Evolutionary conservation across 495 filamentous ascomycete genomes (phyloP).

Genomic region (Aspergillus hancockii): DNA sequence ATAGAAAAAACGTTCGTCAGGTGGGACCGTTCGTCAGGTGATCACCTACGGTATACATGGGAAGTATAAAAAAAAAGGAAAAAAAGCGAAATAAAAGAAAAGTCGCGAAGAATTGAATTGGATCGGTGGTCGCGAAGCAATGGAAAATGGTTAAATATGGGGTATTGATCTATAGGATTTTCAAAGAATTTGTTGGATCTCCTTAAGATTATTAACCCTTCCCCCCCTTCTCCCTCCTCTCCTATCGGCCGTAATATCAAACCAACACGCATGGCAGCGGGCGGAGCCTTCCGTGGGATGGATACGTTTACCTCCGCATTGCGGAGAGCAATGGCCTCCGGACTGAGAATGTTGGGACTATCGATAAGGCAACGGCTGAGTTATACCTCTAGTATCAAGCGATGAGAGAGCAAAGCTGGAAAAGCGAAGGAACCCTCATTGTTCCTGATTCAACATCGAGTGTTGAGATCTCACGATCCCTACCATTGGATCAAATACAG

Average conservation of each 20-base stretch:
- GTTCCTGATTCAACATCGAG: no score
- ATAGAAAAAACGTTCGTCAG: no score
- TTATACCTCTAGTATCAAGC: no score
- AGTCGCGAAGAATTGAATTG: not conserved
- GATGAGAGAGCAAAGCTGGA: no score
- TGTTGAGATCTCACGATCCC: no score
- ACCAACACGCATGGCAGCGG: constrained; percentile 12
- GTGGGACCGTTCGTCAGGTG: no score
- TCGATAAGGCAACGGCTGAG: not conserved
- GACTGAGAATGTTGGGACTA: not conserved
- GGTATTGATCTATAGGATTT: not conserved
- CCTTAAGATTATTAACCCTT: constrained; percentile 2
- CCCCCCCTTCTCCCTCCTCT: not conserved
- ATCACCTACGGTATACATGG: not conserved
- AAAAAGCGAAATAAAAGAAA: no score
- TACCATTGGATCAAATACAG: no score
- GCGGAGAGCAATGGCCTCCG: not conserved
- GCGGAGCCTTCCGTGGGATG: constrained; percentile 24
- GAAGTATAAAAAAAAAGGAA: not conserved
- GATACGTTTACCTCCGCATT: not conserved
- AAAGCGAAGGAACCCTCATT: no score
- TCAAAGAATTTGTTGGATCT: not conserved
- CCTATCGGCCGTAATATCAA: constrained; percentile 7
- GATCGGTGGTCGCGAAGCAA: not conserved
- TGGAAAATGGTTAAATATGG: not conserved